phyloP scores from a whole-genome alignment of 2,329 filamentous ascomycete species.

The Tolypocladium tundrense region DNA sequence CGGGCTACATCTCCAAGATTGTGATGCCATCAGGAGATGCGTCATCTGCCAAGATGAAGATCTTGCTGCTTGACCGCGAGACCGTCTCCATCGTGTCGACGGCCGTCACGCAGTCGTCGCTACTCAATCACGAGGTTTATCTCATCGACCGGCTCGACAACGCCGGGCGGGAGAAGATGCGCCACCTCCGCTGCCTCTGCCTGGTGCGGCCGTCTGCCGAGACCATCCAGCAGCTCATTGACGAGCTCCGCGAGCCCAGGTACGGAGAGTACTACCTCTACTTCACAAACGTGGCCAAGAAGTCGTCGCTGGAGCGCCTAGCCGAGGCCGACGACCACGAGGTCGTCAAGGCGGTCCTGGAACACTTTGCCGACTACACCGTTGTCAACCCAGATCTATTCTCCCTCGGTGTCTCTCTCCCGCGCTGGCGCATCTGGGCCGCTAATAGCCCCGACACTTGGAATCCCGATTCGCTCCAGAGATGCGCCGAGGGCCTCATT shows the following conservation, averaged over 20 bases:
- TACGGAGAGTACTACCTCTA: slow-evolving; percentile 97
- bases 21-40: slow-evolving; percentile 63
- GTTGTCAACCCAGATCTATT: slow-evolving; percentile 93
- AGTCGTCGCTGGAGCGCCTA: slow-evolving; percentile 85
- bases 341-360: slow-evolving; percentile 86
- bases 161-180: slow-evolving; percentile 86
- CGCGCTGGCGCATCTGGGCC: slow-evolving; percentile 71
- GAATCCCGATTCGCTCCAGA: slow-evolving; percentile 80
- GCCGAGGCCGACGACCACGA: slow-evolving; percentile 97
- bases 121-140: slow-evolving; percentile 95
- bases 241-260: slow-evolving; percentile 90
- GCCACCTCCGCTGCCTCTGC: slow-evolving; percentile 86
- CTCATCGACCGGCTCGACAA: slow-evolving; percentile 96
- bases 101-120: slow-evolving; percentile 86
- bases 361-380: slow-evolving; percentile 93
- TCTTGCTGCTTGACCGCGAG: slow-evolving; percentile 84
- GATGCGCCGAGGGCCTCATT: slow-evolving; percentile 78
- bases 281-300: slow-evolving; percentile 96
- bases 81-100: slow-evolving; percentile 92
- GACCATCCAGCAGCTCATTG: slow-evolving; percentile 86
- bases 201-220: slow-evolving; percentile 87
- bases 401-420: slow-evolving; percentile 63
- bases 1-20: slow-evolving; percentile 95
- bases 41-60: slow-evolving; percentile 91
- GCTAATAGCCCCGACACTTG: slow-evolving; percentile 66